Evolutionary conservation across 2,329 filamentous ascomycete genomes (phyloP).

Genomic region (Pseudogymnoascus sp.): DNA sequence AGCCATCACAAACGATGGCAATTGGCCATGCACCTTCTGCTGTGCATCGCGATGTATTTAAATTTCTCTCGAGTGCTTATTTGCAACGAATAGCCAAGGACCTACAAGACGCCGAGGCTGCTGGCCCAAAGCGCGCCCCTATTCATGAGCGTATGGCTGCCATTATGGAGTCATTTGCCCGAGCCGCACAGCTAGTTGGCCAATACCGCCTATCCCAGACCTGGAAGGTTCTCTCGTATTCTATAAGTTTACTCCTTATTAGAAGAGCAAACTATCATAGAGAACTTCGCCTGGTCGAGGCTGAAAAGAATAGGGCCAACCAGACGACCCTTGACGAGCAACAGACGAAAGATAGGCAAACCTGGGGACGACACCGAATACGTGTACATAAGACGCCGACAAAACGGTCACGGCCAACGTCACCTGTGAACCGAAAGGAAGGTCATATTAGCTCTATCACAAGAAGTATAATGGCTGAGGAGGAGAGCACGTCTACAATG

Average conservation of each 20-base stretch:
- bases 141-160: slow-evolving; percentile 33
- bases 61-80: slow-evolving; percentile 49
- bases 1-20: slow-evolving; percentile 54
- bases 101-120: not conserved
- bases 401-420: slow-evolving; percentile 12
- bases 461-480: slow-evolving; percentile 26
- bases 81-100: slow-evolving; percentile 39
- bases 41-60: slow-evolving; percentile 43
- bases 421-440: slow-evolving; percentile 11
- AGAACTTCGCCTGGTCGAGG: slow-evolving; percentile 34
- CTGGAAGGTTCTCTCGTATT: slow-evolving; percentile 53
- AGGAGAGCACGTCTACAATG: slow-evolving; percentile 56
- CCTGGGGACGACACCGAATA: not conserved
- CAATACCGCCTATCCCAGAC: slow-evolving; percentile 56
- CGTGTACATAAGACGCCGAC: slow-evolving; percentile 21
- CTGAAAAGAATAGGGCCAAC: slow-evolving; percentile 30
- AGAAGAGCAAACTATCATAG: slow-evolving; percentile 51
- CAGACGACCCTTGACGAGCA: slow-evolving; percentile 10
- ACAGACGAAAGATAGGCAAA: slow-evolving; percentile 8
- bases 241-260: slow-evolving; percentile 44
- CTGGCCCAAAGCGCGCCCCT: slow-evolving; percentile 37
- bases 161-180: slow-evolving; percentile 50
- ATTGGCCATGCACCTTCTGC: slow-evolving; percentile 49
- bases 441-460: slow-evolving; percentile 15
- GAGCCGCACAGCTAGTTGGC: slow-evolving; percentile 47